Conservation (phyloP, 768 basidiomycete species). For the Lentinula raphanica region DNA sequence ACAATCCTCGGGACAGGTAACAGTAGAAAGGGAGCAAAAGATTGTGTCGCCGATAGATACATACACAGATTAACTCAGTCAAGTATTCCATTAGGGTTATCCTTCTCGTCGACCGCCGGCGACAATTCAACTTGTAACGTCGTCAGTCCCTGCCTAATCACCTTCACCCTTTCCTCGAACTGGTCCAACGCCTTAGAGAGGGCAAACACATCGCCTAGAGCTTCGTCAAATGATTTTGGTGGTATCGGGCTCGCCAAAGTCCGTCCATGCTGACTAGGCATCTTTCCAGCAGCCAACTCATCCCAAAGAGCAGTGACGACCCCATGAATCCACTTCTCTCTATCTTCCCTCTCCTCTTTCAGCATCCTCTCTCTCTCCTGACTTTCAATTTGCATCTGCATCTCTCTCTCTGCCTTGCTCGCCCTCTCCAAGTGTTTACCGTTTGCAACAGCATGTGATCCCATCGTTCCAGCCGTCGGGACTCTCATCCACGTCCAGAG, state of each 20-base stretch:
- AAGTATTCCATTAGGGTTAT: neutral
- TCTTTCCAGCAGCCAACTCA: slow-evolving; percentile 51
- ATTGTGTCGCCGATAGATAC: neutral
- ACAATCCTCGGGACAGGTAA: too few relatives aligned
- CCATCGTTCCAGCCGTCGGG: slow-evolving; percentile 17
- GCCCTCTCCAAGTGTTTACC: slow-evolving; percentile 23
- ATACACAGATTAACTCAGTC: neutral
- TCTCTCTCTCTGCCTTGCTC: slow-evolving; percentile 38
- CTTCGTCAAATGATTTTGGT: slow-evolving; percentile 5
- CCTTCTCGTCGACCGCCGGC: neutral
- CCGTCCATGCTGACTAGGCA: slow-evolving; percentile 14
- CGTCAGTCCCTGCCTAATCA: slow-evolving; percentile 38
- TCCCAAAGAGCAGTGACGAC: slow-evolving; percentile 71
- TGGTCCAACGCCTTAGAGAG: slow-evolving; percentile 47
- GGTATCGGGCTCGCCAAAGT: neutral
- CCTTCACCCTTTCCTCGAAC: slow-evolving; percentile 51
- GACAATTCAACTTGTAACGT: neutral
- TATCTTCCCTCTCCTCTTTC: slow-evolving; percentile 49
- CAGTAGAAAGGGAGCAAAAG: too few relatives aligned
- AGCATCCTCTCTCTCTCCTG: slow-evolving; percentile 23
- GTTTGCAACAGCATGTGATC: neutral
- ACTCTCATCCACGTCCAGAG: slow-evolving; percentile 54
- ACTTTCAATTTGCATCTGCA: slow-evolving; percentile 40
- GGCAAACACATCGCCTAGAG: slow-evolving; percentile 36
- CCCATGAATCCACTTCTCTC: slow-evolving; percentile 71